A percentile compares a stretch with the other conserved stretches of the same genome.
phyloP scores from a whole-genome alignment of 352 stramenopile genomes.

The Phytophthora lateralis region DNA sequence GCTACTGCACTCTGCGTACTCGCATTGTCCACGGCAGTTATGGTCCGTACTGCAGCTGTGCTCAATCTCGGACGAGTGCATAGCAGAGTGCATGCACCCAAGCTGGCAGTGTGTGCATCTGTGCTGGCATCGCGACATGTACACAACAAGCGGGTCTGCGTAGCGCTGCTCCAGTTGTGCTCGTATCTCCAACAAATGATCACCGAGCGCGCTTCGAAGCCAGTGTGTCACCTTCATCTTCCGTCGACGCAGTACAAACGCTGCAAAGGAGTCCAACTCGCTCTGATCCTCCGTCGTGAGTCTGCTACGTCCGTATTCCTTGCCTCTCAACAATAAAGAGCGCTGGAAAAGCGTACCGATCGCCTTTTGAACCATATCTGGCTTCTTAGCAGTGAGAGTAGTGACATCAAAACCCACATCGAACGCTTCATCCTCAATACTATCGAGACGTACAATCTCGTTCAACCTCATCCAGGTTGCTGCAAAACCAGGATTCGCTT shows the following conservation, averaged over 20 bases:
- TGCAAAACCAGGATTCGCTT: conserved; percentile 22
- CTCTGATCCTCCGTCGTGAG: conserved; percentile 8
- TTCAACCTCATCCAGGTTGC: conserved; percentile 31
- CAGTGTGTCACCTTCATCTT: conserved; percentile 19
- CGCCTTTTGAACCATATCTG: conserved; percentile 11
- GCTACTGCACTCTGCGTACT: conserved; percentile 38
- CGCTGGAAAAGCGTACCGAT: conserved; percentile 5
- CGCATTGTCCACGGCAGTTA: conserved; percentile 41
- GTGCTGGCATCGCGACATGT: conserved; percentile 51
- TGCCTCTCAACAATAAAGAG: conserved; percentile 1
- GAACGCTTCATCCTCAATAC: conserved; percentile 35
- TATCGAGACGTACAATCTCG: conserved; percentile 17
- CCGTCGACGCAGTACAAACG: conserved; percentile 34
- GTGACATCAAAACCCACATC: conserved; percentile 36
- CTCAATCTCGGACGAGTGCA: conserved; percentile 28
- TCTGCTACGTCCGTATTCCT: background rate
- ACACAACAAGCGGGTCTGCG: conserved; percentile 10
- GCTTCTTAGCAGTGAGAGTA: background rate
- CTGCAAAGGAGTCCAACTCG: conserved; percentile 23
- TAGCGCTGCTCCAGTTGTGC: conserved; percentile 13
- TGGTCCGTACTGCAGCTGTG: conserved; percentile 61
- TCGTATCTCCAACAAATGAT: conserved; percentile 17
- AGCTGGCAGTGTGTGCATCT: conserved; percentile 45
- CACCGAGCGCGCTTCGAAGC: conserved; percentile 5
- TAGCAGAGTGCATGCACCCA: conserved; percentile 52